phyloP scores from a whole-genome alignment of 2,329 filamentous ascomycete genomes.

The Dichotomopilus funicola region DNA sequence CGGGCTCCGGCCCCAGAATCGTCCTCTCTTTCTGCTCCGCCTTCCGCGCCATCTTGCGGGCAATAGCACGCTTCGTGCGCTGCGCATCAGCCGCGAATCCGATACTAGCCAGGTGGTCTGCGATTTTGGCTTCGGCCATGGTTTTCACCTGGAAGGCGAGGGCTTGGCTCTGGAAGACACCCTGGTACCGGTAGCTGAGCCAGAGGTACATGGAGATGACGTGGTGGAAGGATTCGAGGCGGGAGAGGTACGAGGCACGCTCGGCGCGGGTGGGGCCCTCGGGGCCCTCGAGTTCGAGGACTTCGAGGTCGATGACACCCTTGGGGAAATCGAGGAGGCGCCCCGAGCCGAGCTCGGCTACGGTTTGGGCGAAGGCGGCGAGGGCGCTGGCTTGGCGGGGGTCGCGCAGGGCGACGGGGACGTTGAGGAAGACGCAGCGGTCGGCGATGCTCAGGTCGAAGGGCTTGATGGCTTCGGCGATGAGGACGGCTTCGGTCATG shows the following conservation, averaged over 20 bases:
- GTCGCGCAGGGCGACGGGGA: slow-evolving; percentile 58
- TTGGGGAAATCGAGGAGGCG: slow-evolving; percentile 59
- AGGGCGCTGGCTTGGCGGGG: slow-evolving; percentile 44
- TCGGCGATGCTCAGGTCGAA: slow-evolving; percentile 65
- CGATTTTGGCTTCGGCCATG: slow-evolving; percentile 71
- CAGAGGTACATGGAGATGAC: slow-evolving; percentile 81
- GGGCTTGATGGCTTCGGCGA: slow-evolving; percentile 69
- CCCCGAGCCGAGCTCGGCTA: slow-evolving; percentile 62
- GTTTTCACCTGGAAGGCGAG: slow-evolving; percentile 74
- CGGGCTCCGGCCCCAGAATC: slow-evolving; percentile 22
- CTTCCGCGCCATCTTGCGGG: slow-evolving; percentile 16
- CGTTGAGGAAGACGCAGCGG: slow-evolving; percentile 65
- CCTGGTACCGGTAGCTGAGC: slow-evolving; percentile 83
- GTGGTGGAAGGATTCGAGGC: slow-evolving; percentile 74
- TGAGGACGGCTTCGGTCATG: slow-evolving; percentile 53
- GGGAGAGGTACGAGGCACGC: slow-evolving; percentile 51
- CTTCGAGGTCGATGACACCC: slow-evolving; percentile 60
- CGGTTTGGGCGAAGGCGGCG: slow-evolving; percentile 58
- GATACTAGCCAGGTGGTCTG: slow-evolving; percentile 53
- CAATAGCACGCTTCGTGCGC: slow-evolving; percentile 27
- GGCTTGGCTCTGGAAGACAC: slow-evolving; percentile 67
- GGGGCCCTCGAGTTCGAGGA: slow-evolving; percentile 55
- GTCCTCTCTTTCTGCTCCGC: slow-evolving; percentile 12
- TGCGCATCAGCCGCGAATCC: slow-evolving; percentile 37
- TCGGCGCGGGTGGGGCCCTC: slow-evolving; percentile 28